These are phyloP conservation scores for Nemania sp. DNA, from an alignment of 2,329 filamentous ascomycete genomes.

Conservation along the genomic window DNA sequence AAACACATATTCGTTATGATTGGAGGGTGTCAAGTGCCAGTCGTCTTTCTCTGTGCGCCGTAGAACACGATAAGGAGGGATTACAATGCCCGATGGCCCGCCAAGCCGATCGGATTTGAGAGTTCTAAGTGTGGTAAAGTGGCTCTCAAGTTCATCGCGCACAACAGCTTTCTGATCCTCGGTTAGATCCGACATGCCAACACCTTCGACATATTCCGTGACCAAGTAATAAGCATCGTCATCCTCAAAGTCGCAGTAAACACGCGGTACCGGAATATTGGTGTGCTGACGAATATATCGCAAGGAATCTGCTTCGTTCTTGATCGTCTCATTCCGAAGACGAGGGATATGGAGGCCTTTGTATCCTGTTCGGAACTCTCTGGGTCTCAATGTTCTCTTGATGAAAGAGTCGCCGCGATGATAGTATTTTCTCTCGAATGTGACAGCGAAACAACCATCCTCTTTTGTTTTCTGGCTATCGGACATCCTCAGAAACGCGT, in stretches of 20 bases:
- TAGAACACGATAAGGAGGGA: neutral
- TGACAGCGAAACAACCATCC: conserved; percentile 33
- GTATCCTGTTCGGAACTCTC: conserved; percentile 37
- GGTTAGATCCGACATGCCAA: conserved; percentile 35
- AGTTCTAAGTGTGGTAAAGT: conserved; percentile 31
- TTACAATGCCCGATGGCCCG: conserved; percentile 37
- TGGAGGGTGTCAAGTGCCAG: neutral
- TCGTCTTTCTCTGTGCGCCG: neutral
- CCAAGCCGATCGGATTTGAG: conserved; percentile 36
- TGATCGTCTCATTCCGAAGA: conserved; percentile 35
- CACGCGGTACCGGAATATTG: conserved; percentile 35
- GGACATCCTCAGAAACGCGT: too few species aligned
- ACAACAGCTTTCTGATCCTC: conserved; percentile 35
- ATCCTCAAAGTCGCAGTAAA: conserved; percentile 38
- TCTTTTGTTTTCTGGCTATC: too few species aligned
- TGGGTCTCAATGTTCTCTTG: conserved; percentile 39
- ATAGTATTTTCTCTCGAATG: conserved; percentile 39
- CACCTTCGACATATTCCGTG: conserved; percentile 38
- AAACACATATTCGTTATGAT: neutral
- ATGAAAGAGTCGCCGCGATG: conserved; percentile 35
- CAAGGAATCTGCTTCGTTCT: too few species aligned
- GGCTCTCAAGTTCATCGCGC: conserved; percentile 33
- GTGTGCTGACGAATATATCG: conserved; percentile 33
- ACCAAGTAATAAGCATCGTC: conserved; percentile 39
- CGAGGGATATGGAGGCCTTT: conserved; percentile 38